Conservation (phyloP, 441 rosid genomes). For the Populus hybrid region DNA sequence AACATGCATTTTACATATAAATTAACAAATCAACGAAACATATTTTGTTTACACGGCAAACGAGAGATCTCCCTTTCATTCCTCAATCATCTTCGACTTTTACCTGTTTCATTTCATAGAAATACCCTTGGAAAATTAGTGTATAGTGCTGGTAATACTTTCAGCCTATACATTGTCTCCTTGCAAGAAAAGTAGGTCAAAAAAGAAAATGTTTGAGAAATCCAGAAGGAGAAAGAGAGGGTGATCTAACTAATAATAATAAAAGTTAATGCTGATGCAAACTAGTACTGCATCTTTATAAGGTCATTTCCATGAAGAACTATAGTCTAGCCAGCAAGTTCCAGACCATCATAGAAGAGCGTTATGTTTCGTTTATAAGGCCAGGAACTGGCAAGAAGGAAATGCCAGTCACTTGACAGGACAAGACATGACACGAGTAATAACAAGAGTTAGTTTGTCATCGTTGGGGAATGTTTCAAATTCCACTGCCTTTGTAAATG, state of each 20-base stretch:
- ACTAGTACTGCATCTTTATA: background rate
- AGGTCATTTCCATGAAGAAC: background rate
- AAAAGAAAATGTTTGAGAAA: background rate
- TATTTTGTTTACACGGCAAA: constrained; percentile 35
- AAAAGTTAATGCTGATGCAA: background rate
- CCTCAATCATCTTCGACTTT: constrained; percentile 68
- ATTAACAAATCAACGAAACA: constrained; percentile 20
- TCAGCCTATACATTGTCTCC: constrained; percentile 19
- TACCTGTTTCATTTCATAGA: constrained; percentile 21
- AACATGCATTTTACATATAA: constrained; percentile 31
- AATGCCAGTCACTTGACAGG: constrained; percentile 18
- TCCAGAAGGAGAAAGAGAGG: background rate
- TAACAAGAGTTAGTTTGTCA: constrained; percentile 5
- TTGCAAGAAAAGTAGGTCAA: background rate
- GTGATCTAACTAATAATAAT: background rate
- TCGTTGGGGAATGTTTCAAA: constrained; percentile 12
- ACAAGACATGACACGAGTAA: constrained; percentile 14
- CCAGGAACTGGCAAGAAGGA: background rate
- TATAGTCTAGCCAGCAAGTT: background rate
- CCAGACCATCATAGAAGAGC: background rate
- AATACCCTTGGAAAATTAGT: constrained; percentile 29
- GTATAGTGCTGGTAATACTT: constrained; percentile 25
- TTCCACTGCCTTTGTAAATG: background rate
- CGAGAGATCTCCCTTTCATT: constrained; percentile 76
- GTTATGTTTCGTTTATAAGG: background rate